Evolutionary conservation across 2,329 filamentous ascomycete species (phyloP), one percentile per base, ranked within the genome.

Genomic region (Periconia sp.): DNA sequence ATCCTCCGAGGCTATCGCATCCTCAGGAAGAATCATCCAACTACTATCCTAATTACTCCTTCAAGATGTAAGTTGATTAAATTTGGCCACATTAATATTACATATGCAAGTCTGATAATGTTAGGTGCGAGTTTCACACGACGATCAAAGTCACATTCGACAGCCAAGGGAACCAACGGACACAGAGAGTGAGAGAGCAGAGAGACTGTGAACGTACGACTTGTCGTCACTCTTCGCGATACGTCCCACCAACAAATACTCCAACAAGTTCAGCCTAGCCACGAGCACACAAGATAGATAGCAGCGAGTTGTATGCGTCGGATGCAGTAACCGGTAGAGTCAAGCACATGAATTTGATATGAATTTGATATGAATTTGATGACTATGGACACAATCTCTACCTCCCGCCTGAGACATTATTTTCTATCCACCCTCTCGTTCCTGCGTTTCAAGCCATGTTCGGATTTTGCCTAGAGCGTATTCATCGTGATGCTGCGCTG

Each of bases 391-490:
- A n/a, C n/a, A n/a, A n/a, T n/a, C n/a, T n/a, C n/a, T n/a, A n/a
- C n/a, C n/a, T n/a, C n/a, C n/a, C n/a, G n/a, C n/a, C n/a, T n/a
- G n/a, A n/a, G n/a, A n/a, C n/a, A n/a, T n/a, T n/a, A n/a, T n/a
- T n/a, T n/a, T n/a, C n/a, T n/a, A n/a, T n/a, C n/a, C n/a, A n/a
- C n/a, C n/a, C n/a, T n/a, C n/a, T n/a, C n/a, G n/a, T n/a, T n/a
- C n/a, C n/a, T n/a, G n/a, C n/a, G n/a, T n/a, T n/a, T n/a, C n/a
- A n/a, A n/a, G n/a, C n/a, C n/a, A n/a, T n/a, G n/a, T n/a, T n/a
- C n/a, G n/a, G n/a, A n/a, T n/a, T n/a, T 52, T 50, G 10, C 33
- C 36, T 26, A 54, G 23, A 16, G 46, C 51, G 45, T 36, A 4
- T 25, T 44, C 26, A 36, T 52, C 51, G 28, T 54, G 45, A 4